Evolutionary conservation across 1,139 yeast genomes (phyloP), one percentile per base, ranked within the genome.

Genomic region (Zygosaccharomyces sapae): DNA sequence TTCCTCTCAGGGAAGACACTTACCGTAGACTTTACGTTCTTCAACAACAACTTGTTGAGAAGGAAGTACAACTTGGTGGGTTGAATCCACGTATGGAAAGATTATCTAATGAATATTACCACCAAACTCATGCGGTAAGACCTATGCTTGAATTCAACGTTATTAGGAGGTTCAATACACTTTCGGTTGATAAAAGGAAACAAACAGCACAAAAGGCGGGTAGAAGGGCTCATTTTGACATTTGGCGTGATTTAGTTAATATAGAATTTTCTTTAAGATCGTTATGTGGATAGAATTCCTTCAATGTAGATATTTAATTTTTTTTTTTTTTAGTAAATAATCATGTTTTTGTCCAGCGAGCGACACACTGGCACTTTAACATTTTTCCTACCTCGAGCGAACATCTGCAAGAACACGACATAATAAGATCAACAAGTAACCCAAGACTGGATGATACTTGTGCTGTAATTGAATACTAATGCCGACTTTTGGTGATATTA

Each of bases 41-140:
- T 16, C 97, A 90, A 61, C 96, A 89, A 65, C 97, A 89, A 59
- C 69, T 92, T 46, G 77, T 79, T 22, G 97, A 90, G 51, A 66
- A 67, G 47, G 63, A 67, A 53, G 75, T 73, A 46, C 94, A 86
- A 53, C 68, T 71, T 51, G 83, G 87, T 49, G 96, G 97, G 0
- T 71, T 92, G 54, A 92, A 90, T 62, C 96, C 97, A 2, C 73
- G 79, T 53, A 70, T 81, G 69, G 85, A 85, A 60, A 70, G 90
- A 43, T 70, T 78, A 33, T 80, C 82, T 2, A 77, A 77, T n/a
- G 59, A 58, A 2, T 62, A 48, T 44, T 56, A 57, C 30, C 56
- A 59, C 20, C 33, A 53, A 18, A 55, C 61, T 24, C 63, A 61
- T 43, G 41, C 50, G 0, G 41, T 72, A 45, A 79, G 81, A 53